phyloP scores from a whole-genome alignment of 495 filamentous ascomycete species.

The Oidiodendron maius region DNA sequence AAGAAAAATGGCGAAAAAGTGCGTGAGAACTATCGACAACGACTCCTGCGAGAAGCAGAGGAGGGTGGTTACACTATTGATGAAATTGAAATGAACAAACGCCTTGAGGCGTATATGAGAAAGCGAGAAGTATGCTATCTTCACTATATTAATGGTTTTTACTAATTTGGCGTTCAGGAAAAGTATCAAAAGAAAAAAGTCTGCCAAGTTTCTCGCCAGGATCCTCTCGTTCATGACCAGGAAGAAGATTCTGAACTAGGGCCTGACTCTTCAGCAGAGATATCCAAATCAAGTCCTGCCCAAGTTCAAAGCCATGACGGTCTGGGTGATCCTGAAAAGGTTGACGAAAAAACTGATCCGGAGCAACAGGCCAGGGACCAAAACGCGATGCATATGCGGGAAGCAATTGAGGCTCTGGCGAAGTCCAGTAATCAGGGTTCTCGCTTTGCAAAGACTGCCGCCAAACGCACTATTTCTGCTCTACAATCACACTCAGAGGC shows the following conservation, averaged over 20 bases:
- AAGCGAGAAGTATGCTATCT: conserved; percentile 15
- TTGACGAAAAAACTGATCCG: not conserved
- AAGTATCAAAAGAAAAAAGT: not conserved
- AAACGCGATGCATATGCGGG: not conserved
- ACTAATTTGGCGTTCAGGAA: not conserved
- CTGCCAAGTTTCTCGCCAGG: too few relatives aligned
- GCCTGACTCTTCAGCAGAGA: too few relatives aligned
- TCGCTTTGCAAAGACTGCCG: conserved; percentile 1
- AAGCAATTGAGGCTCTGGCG: not conserved
- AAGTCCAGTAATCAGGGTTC: not conserved
- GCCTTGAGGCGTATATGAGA: conserved; percentile 10
- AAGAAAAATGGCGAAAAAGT: conserved; percentile 6
- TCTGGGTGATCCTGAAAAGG: too few relatives aligned
- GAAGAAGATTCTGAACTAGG: too few relatives aligned
- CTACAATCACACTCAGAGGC: not conserved
- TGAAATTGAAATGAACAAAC: not conserved
- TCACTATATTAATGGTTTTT: not conserved
- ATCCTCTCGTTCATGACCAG: too few relatives aligned
- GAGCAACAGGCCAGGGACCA: not conserved
- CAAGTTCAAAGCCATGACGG: too few relatives aligned
- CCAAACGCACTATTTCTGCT: not conserved
- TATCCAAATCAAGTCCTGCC: too few relatives aligned
- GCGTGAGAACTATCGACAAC: not conserved
- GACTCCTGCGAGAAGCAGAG: conserved; percentile 8
- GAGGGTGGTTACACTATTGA: conserved; percentile 1